Percentiles rank a stretch among this genome's conserved stretches.
Evolutionary conservation across 2,329 filamentous ascomycete genomes (phyloP).

Genomic region (Ramularia endophylla): DNA sequence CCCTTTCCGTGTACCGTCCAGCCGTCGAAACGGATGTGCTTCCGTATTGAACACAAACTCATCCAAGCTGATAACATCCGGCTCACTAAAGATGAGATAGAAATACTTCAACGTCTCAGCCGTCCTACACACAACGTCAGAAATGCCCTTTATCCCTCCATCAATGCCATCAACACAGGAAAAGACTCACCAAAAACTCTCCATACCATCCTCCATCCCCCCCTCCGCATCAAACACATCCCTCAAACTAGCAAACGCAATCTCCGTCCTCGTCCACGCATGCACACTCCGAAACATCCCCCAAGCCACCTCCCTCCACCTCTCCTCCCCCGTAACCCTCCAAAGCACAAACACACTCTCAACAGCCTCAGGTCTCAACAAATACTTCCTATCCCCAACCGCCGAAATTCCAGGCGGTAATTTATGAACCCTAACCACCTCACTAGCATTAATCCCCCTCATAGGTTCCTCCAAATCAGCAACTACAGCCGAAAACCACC

Average conservation of each 20-base stretch:
- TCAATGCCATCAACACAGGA: constrained; percentile 29
- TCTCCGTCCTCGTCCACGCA: constrained; percentile 53
- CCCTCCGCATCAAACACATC: constrained; percentile 53
- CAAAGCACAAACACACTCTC: constrained; percentile 77
- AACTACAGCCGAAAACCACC: constrained; percentile 37
- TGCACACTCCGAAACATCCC: constrained; percentile 64
- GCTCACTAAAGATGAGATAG: constrained; percentile 42
- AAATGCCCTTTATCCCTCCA: background rate
- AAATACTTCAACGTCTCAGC: constrained; percentile 48
- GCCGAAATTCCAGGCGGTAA: constrained; percentile 52
- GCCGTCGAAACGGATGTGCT: constrained; percentile 39
- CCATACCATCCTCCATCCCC: constrained; percentile 56
- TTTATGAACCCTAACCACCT: constrained; percentile 37
- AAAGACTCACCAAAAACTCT: constrained; percentile 56
- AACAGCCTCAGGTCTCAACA: constrained; percentile 70
- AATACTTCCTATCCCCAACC: constrained; percentile 54
- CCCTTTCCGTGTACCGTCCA: background rate
- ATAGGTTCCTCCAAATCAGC: no score
- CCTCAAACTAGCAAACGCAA: constrained; percentile 59
- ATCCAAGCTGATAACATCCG: constrained; percentile 39
- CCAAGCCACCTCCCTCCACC: constrained; percentile 66
- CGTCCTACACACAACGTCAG: constrained; percentile 18
- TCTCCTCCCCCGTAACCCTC: constrained; percentile 61
- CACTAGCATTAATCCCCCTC: constrained; percentile 23
- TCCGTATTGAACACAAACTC: constrained; percentile 48